Evolutionary conservation across 345 rosid genomes (phyloP).

Genomic region (Odontarrhena argentea): DNA sequence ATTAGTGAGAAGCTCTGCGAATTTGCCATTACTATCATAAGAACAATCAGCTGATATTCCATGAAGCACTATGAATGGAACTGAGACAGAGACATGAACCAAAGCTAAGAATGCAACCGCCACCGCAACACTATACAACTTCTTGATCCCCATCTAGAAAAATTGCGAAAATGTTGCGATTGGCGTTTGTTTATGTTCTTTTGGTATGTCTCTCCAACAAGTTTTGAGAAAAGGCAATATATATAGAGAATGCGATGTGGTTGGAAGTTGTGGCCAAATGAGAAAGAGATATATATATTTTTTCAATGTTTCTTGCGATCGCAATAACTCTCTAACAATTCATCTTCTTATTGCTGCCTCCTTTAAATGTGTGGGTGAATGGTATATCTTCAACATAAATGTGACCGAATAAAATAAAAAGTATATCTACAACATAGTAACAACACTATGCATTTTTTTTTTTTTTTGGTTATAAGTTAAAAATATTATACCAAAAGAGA

Average conservation of each 20-base stretch:
- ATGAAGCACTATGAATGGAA: constrained; percentile 77
- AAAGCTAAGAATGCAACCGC: constrained; percentile 24
- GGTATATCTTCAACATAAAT: neutral
- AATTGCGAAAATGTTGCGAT: constrained; percentile 15
- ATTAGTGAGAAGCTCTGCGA: constrained; percentile 60
- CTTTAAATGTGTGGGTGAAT: constrained; percentile 9
- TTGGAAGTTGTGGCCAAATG: constrained; percentile 40
- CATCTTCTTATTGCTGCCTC: constrained; percentile 16
- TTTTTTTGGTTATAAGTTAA: no score
- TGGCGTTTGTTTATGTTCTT: constrained; percentile 15
- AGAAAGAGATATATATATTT: neutral
- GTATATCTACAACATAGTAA: no score
- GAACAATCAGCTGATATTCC: constrained; percentile 68
- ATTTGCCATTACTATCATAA: constrained; percentile 53
- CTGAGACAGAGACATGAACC: constrained; percentile 50
- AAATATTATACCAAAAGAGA: no score
- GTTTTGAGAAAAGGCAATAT: constrained; percentile 29
- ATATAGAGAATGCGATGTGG: constrained; percentile 34
- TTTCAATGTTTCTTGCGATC: neutral
- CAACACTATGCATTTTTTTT: no score
- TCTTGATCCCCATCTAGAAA: constrained; percentile 22
- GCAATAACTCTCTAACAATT: constrained; percentile 17
- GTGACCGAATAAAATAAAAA: neutral
- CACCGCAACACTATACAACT: constrained; percentile 23
- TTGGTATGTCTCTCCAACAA: constrained; percentile 22